Evolutionary conservation across 2,329 filamentous ascomycete genomes (phyloP), one percentile per base, ranked within the genome.

Genomic region (Westerdykella ornata): DNA sequence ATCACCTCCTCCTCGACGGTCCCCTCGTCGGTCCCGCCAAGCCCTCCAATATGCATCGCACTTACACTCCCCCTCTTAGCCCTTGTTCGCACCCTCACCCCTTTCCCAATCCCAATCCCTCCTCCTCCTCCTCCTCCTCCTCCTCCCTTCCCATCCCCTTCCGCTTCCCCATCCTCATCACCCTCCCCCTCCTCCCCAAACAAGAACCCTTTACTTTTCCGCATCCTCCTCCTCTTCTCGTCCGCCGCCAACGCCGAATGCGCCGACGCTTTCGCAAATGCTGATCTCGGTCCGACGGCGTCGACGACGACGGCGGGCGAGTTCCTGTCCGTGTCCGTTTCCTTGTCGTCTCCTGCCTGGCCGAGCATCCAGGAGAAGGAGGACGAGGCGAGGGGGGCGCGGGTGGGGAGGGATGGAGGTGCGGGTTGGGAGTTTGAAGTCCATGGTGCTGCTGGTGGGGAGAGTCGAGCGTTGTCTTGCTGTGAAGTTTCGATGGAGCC

Each of bases 281-380:
- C 29, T 11, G 39, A 41, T 8, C 31, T 30, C 18, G 39, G 16
- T 6, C 13, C 12, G 8, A 8, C 26, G n/a, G n/a, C n/a, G 8
- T 29, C 26, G 26, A n/a, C 26, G n/a, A n/a, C n/a, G n/a, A n/a
- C 7, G 22, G 22, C 3, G 4, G 8, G 22, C 4, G 22, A 26
- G 12, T 26, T 11, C 7, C 7, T 26, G 7, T 33, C 29, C 38
- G 15, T 19, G 36, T 42, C 35, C 3, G n/a, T n/a, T n/a, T n/a
- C n/a, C n/a, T n/a, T n/a, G n/a, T n/a, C n/a, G n/a, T n/a, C 49
- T 7, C 56, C 58, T n/a, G 64, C 64, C 29, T 64, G 58, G 13
- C 61, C 62, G 4, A 88, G 71, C 83, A 88, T 88, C 82, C 82
- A 88, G 1, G 84, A 81, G 61, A 87, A 88, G 3, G 81, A 84